Conservation (phyloP, 805 yeast species). For the Starmerella riodocensis region DNA sequence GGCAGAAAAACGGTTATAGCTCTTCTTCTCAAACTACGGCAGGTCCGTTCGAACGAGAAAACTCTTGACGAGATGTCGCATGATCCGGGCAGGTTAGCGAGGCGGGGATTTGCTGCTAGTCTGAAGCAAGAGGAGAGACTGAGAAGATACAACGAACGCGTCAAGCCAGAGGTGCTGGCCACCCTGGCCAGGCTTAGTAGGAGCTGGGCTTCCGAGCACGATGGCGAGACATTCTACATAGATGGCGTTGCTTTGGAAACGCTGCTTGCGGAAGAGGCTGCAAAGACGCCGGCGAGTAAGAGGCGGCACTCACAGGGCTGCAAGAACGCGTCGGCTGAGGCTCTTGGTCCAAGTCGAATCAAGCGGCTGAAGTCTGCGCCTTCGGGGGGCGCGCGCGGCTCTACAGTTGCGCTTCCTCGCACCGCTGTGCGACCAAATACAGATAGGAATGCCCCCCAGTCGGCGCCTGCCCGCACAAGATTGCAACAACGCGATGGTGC, state of each 20-base stretch:
- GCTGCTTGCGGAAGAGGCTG: not conserved
- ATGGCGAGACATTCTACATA: constrained; percentile 37
- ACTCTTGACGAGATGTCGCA: constrained; percentile 56
- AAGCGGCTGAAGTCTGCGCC: too few relatives aligned
- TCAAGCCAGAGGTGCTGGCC: constrained; percentile 50
- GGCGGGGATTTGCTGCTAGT: constrained; percentile 14
- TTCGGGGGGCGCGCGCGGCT: too few relatives aligned
- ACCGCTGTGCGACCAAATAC: too few relatives aligned
- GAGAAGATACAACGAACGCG: constrained; percentile 52
- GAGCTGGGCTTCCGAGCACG: constrained; percentile 30
- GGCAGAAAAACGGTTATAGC: constrained; percentile 1
- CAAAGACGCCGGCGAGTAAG: not conserved
- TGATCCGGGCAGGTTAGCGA: constrained; percentile 52
- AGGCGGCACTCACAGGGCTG: not conserved
- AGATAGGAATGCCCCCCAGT: too few relatives aligned
- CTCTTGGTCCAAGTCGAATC: too few relatives aligned
- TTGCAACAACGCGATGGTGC: too few relatives aligned
- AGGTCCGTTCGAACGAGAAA: constrained; percentile 35
- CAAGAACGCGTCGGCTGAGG: too few relatives aligned
- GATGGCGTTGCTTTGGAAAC: not conserved
- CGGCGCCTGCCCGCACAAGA: too few relatives aligned
- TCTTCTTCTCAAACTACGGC: not conserved
- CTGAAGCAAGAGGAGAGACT: constrained; percentile 67
- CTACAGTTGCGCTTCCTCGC: too few relatives aligned
- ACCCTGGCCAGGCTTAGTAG: constrained; percentile 37